Evolutionary conservation across 2,329 filamentous ascomycete species (phyloP).

Genomic region (Phymatotrichopsis omnivora): DNA sequence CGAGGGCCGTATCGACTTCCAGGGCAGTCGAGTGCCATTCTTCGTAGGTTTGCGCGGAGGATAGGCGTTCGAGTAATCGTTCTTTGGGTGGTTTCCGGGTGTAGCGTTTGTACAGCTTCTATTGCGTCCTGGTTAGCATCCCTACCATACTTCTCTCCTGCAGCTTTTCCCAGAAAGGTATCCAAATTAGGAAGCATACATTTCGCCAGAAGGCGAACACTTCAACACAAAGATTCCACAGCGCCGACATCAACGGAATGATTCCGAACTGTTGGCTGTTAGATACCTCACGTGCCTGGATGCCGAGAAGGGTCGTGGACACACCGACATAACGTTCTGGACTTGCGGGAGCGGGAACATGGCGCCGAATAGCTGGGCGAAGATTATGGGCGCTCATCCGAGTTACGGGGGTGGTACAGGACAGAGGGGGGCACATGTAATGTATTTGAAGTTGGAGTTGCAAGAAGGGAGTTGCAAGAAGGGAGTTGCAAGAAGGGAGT

Average conservation of each 20-base stretch:
- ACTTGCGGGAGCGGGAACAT: too few relatives aligned
- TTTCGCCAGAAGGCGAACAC: constrained; percentile 53
- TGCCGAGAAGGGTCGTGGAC: too few relatives aligned
- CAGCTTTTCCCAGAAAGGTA: too few relatives aligned
- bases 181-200: constrained; percentile 44
- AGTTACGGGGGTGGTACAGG: too few relatives aligned
- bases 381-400: too few relatives aligned
- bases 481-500: too few relatives aligned
- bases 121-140: constrained; percentile 14
- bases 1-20: constrained; percentile 70
- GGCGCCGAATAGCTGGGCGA: too few relatives aligned
- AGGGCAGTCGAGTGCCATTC: constrained; percentile 81
- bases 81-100: constrained; percentile 53
- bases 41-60: constrained; percentile 60
- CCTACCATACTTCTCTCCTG: background rate
- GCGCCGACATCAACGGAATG: constrained; percentile 12
- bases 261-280: constrained; percentile 19
- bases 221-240: constrained; percentile 52
- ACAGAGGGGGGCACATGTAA: too few relatives aligned
- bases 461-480: too few relatives aligned
- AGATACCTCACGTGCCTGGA: too few relatives aligned
- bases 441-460: too few relatives aligned
- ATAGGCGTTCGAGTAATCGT: constrained; percentile 55
- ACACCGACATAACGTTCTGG: too few relatives aligned
- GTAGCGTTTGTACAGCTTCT: constrained; percentile 63